These are phyloP conservation scores for Gentiana macrophylla DNA, from an alignment of 257 asterid genomes.

Conservation along the genomic window DNA sequence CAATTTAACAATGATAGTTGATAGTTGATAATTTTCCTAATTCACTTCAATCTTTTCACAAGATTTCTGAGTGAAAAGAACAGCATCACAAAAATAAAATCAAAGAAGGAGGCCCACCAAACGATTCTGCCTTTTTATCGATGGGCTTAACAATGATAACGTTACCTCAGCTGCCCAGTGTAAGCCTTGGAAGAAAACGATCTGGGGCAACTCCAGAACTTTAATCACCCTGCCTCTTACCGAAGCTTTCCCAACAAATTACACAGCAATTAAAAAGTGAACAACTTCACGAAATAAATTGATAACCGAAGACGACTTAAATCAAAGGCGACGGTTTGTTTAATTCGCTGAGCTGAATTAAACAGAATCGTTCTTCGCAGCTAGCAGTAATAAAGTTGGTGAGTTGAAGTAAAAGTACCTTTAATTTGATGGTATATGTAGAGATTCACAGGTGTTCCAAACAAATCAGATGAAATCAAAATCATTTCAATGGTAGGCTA, in stretches of 20 bases:
- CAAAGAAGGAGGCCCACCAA: not conserved
- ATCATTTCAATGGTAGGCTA: too few relatives aligned
- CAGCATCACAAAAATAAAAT: not conserved
- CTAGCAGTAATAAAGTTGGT: not conserved
- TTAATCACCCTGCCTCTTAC: slow-evolving; percentile 25
- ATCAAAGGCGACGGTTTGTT: not conserved
- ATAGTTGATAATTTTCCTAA: not conserved
- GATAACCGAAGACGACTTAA: slow-evolving; percentile 9
- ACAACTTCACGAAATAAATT: not conserved
- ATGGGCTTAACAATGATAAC: too few relatives aligned
- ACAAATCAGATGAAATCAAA: too few relatives aligned
- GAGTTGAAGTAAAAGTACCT: not conserved
- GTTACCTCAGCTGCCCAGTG: not conserved
- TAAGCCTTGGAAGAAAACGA: slow-evolving; percentile 8
- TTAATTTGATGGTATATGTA: slow-evolving; percentile 7
- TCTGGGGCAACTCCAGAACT: slow-evolving; percentile 19
- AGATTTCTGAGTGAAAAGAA: not conserved
- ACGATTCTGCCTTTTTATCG: slow-evolving; percentile 1
- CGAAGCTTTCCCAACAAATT: slow-evolving; percentile 17
- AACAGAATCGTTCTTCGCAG: not conserved
- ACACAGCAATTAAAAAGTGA: slow-evolving; percentile 1
- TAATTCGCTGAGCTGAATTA: not conserved
- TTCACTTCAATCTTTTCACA: slow-evolving; percentile 7
- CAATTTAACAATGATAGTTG: not conserved
- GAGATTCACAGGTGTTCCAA: slow-evolving; percentile 1